A percentile compares a stretch with the other conserved stretches of the same genome.
phyloP scores from a whole-genome alignment of 192 early-diverging fungal genomes.

The Coemansia guatemalensis region DNA sequence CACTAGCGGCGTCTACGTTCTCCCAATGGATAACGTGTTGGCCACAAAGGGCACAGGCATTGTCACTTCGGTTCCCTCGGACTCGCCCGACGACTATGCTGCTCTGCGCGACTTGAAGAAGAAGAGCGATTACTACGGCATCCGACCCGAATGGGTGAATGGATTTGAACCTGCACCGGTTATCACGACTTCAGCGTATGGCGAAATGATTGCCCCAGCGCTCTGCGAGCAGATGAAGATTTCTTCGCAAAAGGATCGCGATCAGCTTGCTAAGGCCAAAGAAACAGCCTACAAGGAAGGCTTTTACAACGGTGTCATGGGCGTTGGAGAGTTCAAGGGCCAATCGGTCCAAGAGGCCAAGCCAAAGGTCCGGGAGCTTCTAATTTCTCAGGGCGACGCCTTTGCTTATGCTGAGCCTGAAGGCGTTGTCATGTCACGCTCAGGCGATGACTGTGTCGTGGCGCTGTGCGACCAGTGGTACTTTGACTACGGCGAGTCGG shows the following conservation, averaged over 20 bases:
- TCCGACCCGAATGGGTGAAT: conserved; percentile 84
- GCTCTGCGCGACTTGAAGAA: conserved; percentile 90
- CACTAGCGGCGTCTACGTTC: conserved; percentile 76
- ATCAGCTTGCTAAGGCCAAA: conserved; percentile 90
- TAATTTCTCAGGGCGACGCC: conserved; percentile 71
- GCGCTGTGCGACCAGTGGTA: conserved; percentile 98
- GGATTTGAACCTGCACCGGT: conserved; percentile 82
- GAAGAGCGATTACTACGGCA: conserved; percentile 91
- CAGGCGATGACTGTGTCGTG: conserved; percentile 97
- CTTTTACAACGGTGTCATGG: conserved; percentile 90
- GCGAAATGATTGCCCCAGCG: conserved; percentile 79
- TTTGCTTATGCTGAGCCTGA: conserved; percentile 97
- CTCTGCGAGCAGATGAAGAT: conserved; percentile 93
- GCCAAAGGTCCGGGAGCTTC: conserved; percentile 68
- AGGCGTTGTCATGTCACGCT: conserved; percentile 85
- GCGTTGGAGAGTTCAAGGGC: conserved; percentile 80
- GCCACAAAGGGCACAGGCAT: conserved; percentile 98
- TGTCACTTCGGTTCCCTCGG: conserved; percentile 97
- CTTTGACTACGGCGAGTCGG: conserved; percentile 92
- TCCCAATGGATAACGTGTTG: conserved; percentile 97
- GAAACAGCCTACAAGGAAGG: conserved; percentile 96
- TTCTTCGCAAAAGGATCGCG: conserved; percentile 93
- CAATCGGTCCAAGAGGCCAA: conserved; percentile 91
- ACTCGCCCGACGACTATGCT: conserved; percentile 96
- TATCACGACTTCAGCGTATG: conserved; percentile 82